Evolutionary conservation across 2,329 filamentous ascomycete genomes (phyloP).

Genomic region (Pseudonectria foliicola): DNA sequence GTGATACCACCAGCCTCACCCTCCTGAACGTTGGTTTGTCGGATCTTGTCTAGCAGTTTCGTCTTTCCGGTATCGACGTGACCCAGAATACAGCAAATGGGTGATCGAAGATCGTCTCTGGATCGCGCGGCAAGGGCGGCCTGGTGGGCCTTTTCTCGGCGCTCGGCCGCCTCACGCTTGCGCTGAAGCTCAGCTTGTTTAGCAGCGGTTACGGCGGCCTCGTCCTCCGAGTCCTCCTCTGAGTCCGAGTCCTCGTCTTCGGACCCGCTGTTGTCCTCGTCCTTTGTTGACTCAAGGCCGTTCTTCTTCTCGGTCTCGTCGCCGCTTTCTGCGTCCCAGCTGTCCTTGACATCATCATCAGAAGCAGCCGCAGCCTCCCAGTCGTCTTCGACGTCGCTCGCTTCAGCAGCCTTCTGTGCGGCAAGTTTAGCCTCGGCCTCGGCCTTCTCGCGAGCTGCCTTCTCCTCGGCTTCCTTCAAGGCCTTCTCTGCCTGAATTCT

Average conservation of each 20-base stretch:
- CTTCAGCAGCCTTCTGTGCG: constrained; percentile 46
- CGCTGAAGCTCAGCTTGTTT: constrained; percentile 65
- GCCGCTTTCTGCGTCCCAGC: constrained; percentile 84
- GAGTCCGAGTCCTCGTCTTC: constrained; percentile 44
- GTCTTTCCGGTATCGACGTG: constrained; percentile 99
- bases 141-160: constrained; percentile 83
- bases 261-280: constrained; percentile 43
- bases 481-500: constrained; percentile 60
- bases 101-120: constrained; percentile 89
- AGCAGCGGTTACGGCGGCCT: constrained; percentile 61
- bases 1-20: constrained; percentile 99
- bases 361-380: constrained; percentile 83
- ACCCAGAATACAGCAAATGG: constrained; percentile 98
- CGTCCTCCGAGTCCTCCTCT: constrained; percentile 64
- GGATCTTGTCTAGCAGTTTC: constrained; percentile 97
- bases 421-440: constrained; percentile 49
- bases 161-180: constrained; percentile 83
- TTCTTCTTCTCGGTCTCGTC: constrained; percentile 51
- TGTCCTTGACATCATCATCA: constrained; percentile 78
- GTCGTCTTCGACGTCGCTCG: constrained; percentile 66
- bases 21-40: constrained; percentile 97
- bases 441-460: constrained; percentile 50
- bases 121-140: constrained; percentile 86
- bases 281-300: constrained; percentile 8
- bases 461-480: constrained; percentile 54